Evolutionary conservation across 768 basidiomycete genomes (phyloP).

Genomic region (Mycena vitilis): DNA sequence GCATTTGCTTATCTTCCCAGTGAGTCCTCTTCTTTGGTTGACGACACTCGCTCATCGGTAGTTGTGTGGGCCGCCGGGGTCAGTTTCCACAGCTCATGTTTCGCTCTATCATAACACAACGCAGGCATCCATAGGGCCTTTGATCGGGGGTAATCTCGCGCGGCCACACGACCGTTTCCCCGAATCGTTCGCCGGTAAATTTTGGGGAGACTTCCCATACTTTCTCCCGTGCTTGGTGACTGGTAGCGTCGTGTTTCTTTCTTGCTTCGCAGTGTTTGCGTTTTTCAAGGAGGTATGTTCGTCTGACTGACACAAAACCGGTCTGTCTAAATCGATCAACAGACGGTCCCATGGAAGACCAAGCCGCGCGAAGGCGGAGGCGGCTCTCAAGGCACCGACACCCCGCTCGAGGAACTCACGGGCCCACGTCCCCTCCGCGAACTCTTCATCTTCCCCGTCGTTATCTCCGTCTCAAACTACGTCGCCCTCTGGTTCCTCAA

Average conservation of each 20-base stretch:
- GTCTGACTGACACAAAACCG: background rate
- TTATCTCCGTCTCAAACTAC: constrained; percentile 53
- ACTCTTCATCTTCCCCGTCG: constrained; percentile 45
- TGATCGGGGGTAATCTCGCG: constrained; percentile 75
- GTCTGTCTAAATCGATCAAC: constrained; percentile 11
- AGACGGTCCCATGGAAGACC: constrained; percentile 44
- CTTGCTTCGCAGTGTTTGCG: constrained; percentile 47
- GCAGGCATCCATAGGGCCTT: constrained; percentile 55
- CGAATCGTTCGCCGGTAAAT: constrained; percentile 59
- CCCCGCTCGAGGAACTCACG: constrained; percentile 20
- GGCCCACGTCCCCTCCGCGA: constrained; percentile 55
- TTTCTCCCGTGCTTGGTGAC: constrained; percentile 72
- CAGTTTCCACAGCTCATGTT: constrained; percentile 37
- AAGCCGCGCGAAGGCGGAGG: constrained; percentile 12
- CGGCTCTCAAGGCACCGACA: background rate
- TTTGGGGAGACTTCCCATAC: constrained; percentile 79
- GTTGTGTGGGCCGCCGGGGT: constrained; percentile 58
- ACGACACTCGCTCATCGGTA: constrained; percentile 41
- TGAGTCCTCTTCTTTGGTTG: constrained; percentile 18
- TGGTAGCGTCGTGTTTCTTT: constrained; percentile 48
- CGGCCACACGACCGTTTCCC: constrained; percentile 78
- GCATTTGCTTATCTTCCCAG: constrained; percentile 53
- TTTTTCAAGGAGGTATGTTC: constrained; percentile 58
- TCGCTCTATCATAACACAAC: constrained; percentile 42
- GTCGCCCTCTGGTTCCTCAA: constrained; percentile 40